These are phyloP conservation scores for Alisma plantagoaquatica DNA, from an alignment of 106 monocot species.

Conservation along the genomic window DNA sequence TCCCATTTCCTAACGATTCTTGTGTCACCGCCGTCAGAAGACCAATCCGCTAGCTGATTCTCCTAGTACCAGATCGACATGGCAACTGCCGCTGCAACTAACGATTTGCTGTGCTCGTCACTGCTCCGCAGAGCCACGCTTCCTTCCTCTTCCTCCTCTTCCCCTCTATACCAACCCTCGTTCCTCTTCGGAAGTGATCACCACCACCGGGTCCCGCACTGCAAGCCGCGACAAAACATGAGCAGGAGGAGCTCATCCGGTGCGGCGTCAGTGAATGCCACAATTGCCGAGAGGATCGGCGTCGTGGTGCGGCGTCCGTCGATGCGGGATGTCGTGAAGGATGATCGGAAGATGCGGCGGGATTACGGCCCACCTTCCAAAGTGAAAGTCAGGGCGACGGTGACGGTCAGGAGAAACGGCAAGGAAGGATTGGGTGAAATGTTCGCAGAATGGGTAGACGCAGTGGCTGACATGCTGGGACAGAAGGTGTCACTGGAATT, in stretches of 20 bases:
- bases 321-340: too few species aligned
- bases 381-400: constrained; percentile 44
- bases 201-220: not conserved
- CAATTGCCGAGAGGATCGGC: constrained; percentile 18
- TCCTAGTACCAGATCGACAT: too few species aligned
- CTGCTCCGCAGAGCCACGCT: not conserved
- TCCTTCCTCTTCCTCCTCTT: not conserved
- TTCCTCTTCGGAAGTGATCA: not conserved
- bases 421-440: constrained; percentile 57
- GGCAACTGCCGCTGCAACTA: not conserved
- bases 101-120: not conserved
- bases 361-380: too few species aligned
- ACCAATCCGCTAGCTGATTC: too few species aligned
- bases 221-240: too few species aligned
- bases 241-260: too few species aligned
- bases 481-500: constrained; percentile 62
- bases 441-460: constrained; percentile 27
- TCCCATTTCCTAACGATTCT: too few species aligned
- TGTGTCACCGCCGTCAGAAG: too few species aligned
- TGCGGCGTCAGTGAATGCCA: too few species aligned
- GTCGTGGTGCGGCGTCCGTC: constrained; percentile 11
- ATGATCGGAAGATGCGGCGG: too few species aligned
- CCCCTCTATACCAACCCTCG: constrained; percentile 8
- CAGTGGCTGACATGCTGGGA: constrained; percentile 59
- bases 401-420: constrained; percentile 66